phyloP scores from a whole-genome alignment of 2,329 filamentous ascomycete genomes.

The Cladosporium sphaerospermum region DNA sequence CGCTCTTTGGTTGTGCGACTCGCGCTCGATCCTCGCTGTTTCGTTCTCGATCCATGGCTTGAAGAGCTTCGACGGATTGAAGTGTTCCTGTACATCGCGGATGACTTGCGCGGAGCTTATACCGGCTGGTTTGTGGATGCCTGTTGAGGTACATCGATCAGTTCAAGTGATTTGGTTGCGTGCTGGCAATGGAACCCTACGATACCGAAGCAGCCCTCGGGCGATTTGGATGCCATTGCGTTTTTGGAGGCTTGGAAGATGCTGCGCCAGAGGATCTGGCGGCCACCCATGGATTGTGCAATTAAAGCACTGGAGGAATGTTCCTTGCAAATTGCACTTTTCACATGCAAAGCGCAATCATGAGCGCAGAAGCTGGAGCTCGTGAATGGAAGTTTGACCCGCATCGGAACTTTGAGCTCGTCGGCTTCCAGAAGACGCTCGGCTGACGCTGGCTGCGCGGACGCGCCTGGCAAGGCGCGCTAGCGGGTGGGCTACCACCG shows the following conservation, averaged over 20 bases:
- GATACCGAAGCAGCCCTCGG: constrained; percentile 59
- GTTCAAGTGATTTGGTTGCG: constrained; percentile 6
- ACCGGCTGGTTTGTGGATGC: constrained; percentile 85
- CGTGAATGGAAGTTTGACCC: not conserved
- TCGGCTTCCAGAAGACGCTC: too few relatives aligned
- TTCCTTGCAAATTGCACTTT: too few relatives aligned
- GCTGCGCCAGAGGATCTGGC: constrained; percentile 21
- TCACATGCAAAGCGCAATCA: too few relatives aligned
- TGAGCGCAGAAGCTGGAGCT: too few relatives aligned
- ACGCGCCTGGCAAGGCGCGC: too few relatives aligned
- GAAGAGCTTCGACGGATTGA: constrained; percentile 77
- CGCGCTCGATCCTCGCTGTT: constrained; percentile 48
- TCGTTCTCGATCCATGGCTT: constrained; percentile 67
- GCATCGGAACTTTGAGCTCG: too few relatives aligned
- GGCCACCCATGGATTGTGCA: constrained; percentile 17
- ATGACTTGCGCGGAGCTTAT: constrained; percentile 86
- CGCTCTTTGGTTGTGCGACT: constrained; percentile 54
- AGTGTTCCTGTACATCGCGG: constrained; percentile 76
- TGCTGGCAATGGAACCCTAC: constrained; percentile 24
- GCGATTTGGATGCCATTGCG: constrained; percentile 15
- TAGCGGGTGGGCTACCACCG: too few relatives aligned
- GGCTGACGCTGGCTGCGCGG: too few relatives aligned
- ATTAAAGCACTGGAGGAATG: too few relatives aligned
- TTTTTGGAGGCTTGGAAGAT: constrained; percentile 10
- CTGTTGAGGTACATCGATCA: constrained; percentile 41